phyloP scores from a whole-genome alignment of 2,329 filamentous ascomycete species.

The Clonostachys byssicola region DNA sequence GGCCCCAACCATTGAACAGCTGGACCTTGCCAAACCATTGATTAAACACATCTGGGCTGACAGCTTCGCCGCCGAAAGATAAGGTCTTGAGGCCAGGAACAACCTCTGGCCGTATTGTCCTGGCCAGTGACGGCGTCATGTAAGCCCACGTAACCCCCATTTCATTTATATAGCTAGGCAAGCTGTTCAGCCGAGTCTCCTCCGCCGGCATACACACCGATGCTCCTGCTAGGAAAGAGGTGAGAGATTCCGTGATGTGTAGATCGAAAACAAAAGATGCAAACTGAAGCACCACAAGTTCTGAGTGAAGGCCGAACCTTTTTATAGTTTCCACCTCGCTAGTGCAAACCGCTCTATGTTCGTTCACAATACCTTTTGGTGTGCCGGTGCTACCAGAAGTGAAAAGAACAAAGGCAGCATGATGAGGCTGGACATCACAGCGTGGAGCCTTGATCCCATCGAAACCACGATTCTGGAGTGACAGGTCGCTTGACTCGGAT shows the following conservation, averaged over 20 bases:
- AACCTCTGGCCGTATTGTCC: conserved; percentile 1
- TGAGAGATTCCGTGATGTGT: conserved; percentile 4
- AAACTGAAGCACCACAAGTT: conserved; percentile 4
- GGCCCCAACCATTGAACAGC: conserved; percentile 24
- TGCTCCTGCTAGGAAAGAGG: conserved; percentile 5
- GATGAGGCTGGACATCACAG: neutral
- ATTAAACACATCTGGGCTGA: conserved; percentile 20
- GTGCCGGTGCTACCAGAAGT: conserved; percentile 7
- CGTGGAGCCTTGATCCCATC: neutral
- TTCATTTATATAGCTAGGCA: conserved; percentile 6
- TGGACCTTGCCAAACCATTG: conserved; percentile 15
- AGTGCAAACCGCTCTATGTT: conserved; percentile 10
- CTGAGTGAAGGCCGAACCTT: neutral
- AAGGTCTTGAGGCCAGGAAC: conserved; percentile 7
- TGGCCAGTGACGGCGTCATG: conserved; percentile 4
- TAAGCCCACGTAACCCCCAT: conserved; percentile 6
- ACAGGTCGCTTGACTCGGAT: neutral
- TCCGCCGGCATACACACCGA: conserved; percentile 9
- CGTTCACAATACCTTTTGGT: conserved; percentile 13
- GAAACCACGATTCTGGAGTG: conserved; percentile 12
- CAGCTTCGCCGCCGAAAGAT: conserved; percentile 13
- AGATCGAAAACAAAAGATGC: conserved; percentile 9
- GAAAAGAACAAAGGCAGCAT: conserved; percentile 4
- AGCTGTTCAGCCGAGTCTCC: conserved; percentile 4
- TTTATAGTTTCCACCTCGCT: conserved; percentile 4